phyloP scores from a whole-genome alignment of 2,329 filamentous ascomycete species.

The Colletotrichum tropicicola region DNA sequence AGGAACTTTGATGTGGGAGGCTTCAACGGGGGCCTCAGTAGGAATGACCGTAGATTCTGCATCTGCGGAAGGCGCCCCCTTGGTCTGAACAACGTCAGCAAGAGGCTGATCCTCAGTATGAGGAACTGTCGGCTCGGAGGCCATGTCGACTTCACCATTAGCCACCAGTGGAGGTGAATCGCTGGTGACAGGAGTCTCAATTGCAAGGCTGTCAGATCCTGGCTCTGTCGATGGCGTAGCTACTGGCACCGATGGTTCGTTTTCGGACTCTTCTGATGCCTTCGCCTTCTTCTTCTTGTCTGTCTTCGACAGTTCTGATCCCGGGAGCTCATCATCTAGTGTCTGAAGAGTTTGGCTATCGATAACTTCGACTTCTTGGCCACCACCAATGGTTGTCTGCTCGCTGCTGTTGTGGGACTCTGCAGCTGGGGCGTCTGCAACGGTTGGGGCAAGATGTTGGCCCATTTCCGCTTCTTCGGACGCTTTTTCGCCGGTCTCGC shows the following conservation, averaged over 20 bases:
- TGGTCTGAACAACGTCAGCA: too few relatives aligned
- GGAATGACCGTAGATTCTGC: too few relatives aligned
- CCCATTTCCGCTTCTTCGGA: neutral
- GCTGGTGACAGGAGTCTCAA: too few relatives aligned
- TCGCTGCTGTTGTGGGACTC: neutral
- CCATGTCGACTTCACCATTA: too few relatives aligned
- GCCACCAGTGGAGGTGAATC: too few relatives aligned
- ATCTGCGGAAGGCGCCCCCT: too few relatives aligned
- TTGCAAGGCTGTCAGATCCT: too few relatives aligned
- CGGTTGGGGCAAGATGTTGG: neutral
- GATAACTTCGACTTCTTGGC: neutral
- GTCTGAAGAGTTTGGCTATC: neutral
- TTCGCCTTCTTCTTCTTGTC: constrained; percentile 33
- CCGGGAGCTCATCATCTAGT: neutral
- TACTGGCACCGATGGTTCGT: neutral
- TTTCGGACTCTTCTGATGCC: neutral
- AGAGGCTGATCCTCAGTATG: too few relatives aligned
- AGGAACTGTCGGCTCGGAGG: too few relatives aligned
- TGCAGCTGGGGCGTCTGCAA: neutral
- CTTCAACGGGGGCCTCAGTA: too few relatives aligned
- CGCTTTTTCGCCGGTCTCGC: neutral
- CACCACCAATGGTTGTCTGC: neutral
- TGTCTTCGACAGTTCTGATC: constrained; percentile 26
- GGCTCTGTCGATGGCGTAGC: neutral
- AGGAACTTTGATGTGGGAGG: too few relatives aligned